Base-by-base conservation (phyloP, 2,329 filamentous ascomycete genomes). In the Talaromyces funiculosus region DNA sequence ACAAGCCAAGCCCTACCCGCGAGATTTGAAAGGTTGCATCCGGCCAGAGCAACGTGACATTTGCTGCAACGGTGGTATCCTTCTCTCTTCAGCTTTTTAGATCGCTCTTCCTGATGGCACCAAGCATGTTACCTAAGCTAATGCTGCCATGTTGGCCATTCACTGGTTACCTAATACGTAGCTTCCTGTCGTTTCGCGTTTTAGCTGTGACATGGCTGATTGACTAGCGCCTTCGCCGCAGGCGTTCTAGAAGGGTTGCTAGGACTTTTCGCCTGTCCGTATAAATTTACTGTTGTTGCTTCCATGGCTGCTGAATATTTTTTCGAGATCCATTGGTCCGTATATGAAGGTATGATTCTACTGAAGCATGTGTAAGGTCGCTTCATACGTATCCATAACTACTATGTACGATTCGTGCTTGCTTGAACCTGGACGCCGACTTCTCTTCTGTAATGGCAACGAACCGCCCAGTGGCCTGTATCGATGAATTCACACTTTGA, bases 1-100 rank as follows among this genome's bases (percentile, higher is more conserved):
- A 26, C 22, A n/a, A 12, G 57, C 45, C 57, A 59, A 59, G 57
- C 24, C 57, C 20, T 38, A n/a, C 10, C 22, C 18, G 4, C 6
- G 14, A 47, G 3, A 29, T 29, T 29, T 47, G 43, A 35, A 59
- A 29, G 45, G 57, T 59, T 59, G 57, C 57, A 59, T 59, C 18
- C 56, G 29, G 43, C 42, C 54, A 42, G 56, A 51, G 56, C 45
- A 59, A 59, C 45, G 57, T 59, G 57, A 59, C 57, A 59, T 59
- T 59, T 59, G 45, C 45, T 59, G 57, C 57, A 42, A 59, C 57
- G 57, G 57, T 59, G 45, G 45, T 38, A 59, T 59, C 18, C 29
- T 33, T 26, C 26, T 33, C n/a, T 49, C 45, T 49, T 20, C 4
- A 18, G 26, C 20, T 49, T 8, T 10, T 6, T 3, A 22, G 40